Evolutionary conservation across 208 protist genomes (phyloP), one percentile per base, ranked within the genome.

Genomic region (Acanthamoeba culbertsoni): DNA sequence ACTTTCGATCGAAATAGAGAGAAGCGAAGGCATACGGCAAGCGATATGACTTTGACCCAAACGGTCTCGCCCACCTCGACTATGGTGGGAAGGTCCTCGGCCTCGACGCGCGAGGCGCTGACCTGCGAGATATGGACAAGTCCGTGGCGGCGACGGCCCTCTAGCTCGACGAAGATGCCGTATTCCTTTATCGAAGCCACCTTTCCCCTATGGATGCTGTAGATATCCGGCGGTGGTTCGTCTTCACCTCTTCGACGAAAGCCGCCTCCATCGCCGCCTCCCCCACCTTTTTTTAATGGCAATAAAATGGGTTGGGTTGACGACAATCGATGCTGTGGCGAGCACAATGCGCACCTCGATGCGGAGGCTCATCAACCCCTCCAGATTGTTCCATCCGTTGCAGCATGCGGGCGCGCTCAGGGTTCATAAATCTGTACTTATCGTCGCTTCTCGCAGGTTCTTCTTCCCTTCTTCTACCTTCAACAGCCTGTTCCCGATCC

Each of bases 121-220:
- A 94, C 57, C 73, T 94, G 93, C 28, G 93, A 94, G 82, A 94
- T 92, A 86, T 94, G 93, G 28, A 94, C 86, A 10, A 94, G 86
- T 2, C 93, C 93, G 14, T 94, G 93, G 20, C 42, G 31, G 37
- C 86, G 55, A 0, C 55, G 59, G 33, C 93, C 93, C 7, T 91
- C 57, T 20, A 94, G 23, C 28, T 57, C 43, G 0, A 92, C 82
- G 62, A 94, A 94, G 8, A 92, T 73, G 84, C 93, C 93, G 48
- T 89, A 94, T 20, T 75, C 55, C n/a, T 86, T 84, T 53, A 88
- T 79, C 53, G 93, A 77, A 3, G 42, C 35, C 86, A 94, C 93
- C 51, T 62, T 46, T 10, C 86, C 93, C n/a, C 62, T 45, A 31
- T 86, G 53, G 71, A 93, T 88, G 7, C 46, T 55, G 40, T 84